Base-by-base conservation (phyloP, 768 basidiomycete species). In the Mycena epipterygia region DNA sequence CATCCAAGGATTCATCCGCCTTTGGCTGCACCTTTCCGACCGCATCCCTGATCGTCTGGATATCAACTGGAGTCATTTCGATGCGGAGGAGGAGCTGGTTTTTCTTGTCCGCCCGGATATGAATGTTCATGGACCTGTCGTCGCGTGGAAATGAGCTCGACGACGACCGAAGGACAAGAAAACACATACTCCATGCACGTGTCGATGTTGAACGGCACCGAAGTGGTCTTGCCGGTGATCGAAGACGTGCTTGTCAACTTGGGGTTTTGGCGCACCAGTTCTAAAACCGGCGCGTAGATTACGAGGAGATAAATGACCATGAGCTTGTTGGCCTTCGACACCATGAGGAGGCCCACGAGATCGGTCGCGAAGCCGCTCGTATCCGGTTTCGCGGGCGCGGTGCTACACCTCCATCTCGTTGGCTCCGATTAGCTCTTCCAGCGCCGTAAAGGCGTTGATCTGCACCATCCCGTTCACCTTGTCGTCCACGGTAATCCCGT, bases 111-210 rank as follows among this genome's bases (percentile, higher is more conserved):
- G 57, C 57, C 21, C 56, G 39, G 6, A 58, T 58, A n/a, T 58
- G 56, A 14, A 16, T 58, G 21, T 58, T 58, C 39, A 58, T 58
- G 16, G 29, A 23, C 39, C 56, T 58, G 16, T 4, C 27, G 21
- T 9, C 46, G 27, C 27, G 27, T 51, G 25, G 13, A 19, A n/a
- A 25, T 48, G 6, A 48, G 46, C 14, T 7, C 4, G 17, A 11
- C n/a, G 17, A n/a, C 21, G 33, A 37, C 5, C 11, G 23, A 21
- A 52, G 19, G n/a, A 21, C 51, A 29, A 29, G 21, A 33, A 19
- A 25, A 48, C 44, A 32, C 58, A n/a, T 14, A 60, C 58, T 60
- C 58, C 58, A 60, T 59, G 41, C 11, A 30, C 14, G 14, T 21
- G 11, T 29, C 44, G 44, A 33, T 46, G n/a, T 23, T 32, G 8